Percentiles rank a stretch among this genome's conserved stretches.
phyloP scores from a whole-genome alignment of 2,329 filamentous ascomycete species.

The Pseudogymnoascus sp. region DNA sequence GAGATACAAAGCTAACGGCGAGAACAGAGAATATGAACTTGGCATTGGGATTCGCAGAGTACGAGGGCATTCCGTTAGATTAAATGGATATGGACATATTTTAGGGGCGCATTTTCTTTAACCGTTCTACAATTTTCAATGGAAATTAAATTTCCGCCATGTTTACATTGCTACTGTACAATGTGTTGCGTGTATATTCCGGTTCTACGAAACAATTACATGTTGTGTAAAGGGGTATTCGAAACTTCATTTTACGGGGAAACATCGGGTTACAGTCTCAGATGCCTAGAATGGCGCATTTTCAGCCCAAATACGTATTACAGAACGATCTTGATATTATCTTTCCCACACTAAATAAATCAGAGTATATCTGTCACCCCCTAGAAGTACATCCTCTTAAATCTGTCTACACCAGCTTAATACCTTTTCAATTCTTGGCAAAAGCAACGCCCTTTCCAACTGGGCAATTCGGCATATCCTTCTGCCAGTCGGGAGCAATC shows the following conservation, averaged over 20 bases:
- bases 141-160: neutral
- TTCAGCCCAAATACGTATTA: neutral
- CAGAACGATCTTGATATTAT: neutral
- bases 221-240: no score
- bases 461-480: slow-evolving; percentile 24
- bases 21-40: slow-evolving; percentile 82
- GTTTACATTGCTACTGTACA: neutral
- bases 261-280: neutral
- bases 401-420: neutral
- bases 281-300: neutral
- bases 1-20: slow-evolving; percentile 13
- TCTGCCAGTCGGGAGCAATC: slow-evolving; percentile 21
- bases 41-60: slow-evolving; percentile 81
- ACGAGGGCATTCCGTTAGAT: slow-evolving; percentile 68
- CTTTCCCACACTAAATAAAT: neutral
- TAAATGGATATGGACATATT: slow-evolving; percentile 16
- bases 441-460: slow-evolving; percentile 24
- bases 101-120: neutral
- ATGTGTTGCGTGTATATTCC: neutral
- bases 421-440: neutral
- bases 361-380: neutral
- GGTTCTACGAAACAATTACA: neutral
- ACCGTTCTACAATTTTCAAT: slow-evolving; percentile 1
- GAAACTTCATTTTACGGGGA: neutral
- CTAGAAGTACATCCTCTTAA: neutral